These are phyloP conservation scores for Calocera viscosa DNA, from an alignment of 768 basidiomycete species.

Conservation along the genomic window DNA sequence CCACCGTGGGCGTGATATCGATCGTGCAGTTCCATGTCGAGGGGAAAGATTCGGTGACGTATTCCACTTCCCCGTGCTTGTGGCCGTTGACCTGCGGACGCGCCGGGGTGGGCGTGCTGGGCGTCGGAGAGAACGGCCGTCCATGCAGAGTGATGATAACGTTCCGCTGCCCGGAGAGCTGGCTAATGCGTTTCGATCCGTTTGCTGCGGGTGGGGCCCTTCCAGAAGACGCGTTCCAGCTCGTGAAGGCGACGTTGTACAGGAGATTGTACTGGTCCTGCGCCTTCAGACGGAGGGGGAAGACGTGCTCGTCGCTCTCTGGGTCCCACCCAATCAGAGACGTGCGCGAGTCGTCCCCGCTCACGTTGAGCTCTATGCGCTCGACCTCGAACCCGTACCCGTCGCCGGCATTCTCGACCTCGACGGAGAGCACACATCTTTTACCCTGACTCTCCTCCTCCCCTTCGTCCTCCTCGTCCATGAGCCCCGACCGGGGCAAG, in stretches of 20 bases:
- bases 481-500: constrained; percentile 42
- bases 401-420: constrained; percentile 73
- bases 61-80: constrained; percentile 24
- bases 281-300: constrained; percentile 60
- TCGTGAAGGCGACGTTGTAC: constrained; percentile 68
- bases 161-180: background rate
- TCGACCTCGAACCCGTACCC: constrained; percentile 58
- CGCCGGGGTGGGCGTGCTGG: background rate
- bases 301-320: constrained; percentile 35
- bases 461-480: constrained; percentile 22
- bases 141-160: background rate
- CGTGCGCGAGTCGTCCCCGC: constrained; percentile 47
- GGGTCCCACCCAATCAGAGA: constrained; percentile 41
- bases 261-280: constrained; percentile 79
- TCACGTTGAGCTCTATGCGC: constrained; percentile 58
- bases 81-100: background rate
- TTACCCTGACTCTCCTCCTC: constrained; percentile 42
- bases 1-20: constrained; percentile 44
- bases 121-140: background rate
- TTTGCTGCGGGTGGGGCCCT: background rate
- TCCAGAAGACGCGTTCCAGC: background rate
- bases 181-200: background rate
- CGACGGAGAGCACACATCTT: constrained; percentile 84
- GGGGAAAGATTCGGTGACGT: constrained; percentile 62
- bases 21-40: constrained; percentile 87